Conservation (phyloP, 352 stramenopile species). For the Peronospora farinosa region DNA sequence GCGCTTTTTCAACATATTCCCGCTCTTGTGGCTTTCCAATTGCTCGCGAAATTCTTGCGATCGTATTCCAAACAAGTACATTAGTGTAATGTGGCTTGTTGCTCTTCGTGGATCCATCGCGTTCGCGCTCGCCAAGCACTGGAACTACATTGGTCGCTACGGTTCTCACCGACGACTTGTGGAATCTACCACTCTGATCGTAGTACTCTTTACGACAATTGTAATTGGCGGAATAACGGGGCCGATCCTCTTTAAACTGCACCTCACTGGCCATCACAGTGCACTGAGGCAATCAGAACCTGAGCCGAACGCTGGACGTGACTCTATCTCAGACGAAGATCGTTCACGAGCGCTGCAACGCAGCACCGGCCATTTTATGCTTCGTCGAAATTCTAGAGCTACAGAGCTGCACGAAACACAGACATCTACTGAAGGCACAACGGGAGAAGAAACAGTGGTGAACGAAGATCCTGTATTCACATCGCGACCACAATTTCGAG, state of each 20-base stretch:
- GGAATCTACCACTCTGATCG: slow-evolving; percentile 77
- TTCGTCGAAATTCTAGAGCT: slow-evolving; percentile 30
- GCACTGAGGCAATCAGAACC: slow-evolving; percentile 28
- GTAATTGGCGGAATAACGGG: slow-evolving; percentile 74
- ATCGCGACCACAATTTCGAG: slow-evolving; percentile 64
- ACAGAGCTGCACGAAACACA: slow-evolving; percentile 16
- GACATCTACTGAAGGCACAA: background rate
- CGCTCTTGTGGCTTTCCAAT: slow-evolving; percentile 63
- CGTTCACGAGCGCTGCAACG: slow-evolving; percentile 25
- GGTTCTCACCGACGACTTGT: slow-evolving; percentile 73
- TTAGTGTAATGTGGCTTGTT: slow-evolving; percentile 89
- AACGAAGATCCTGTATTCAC: slow-evolving; percentile 44
- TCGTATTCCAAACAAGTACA: slow-evolving; percentile 59
- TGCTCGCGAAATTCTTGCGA: slow-evolving; percentile 43
- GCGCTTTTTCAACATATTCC: slow-evolving; percentile 76
- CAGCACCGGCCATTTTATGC: slow-evolving; percentile 59
- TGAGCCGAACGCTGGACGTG: slow-evolving; percentile 26
- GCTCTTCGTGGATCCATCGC: slow-evolving; percentile 90
- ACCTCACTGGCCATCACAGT: slow-evolving; percentile 34
- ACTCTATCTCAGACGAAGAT: slow-evolving; percentile 21
- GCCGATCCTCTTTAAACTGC: slow-evolving; percentile 48
- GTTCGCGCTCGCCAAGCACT: slow-evolving; percentile 87
- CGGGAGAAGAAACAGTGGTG: slow-evolving; percentile 11
- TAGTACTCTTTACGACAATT: slow-evolving; percentile 84
- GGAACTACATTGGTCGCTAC: slow-evolving; percentile 59